Percentiles rank a stretch among this genome's conserved stretches.
Evolutionary conservation across 768 basidiomycete genomes (phyloP).

Genomic region (Mycena epipterygia): DNA sequence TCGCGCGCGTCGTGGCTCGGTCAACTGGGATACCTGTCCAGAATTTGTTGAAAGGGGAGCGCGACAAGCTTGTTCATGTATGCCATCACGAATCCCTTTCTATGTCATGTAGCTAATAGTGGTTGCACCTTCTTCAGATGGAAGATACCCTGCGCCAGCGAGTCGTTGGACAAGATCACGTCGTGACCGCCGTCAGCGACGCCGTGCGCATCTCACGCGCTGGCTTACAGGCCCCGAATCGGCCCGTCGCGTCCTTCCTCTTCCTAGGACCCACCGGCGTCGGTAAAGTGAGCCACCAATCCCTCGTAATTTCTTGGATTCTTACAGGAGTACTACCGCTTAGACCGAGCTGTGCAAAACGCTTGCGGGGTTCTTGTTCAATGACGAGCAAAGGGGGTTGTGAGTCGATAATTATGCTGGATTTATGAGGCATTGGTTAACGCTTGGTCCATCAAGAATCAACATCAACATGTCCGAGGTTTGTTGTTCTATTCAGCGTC

Average conservation of each 20-base stretch:
- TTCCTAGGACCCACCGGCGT: constrained; percentile 93
- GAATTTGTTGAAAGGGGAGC: constrained; percentile 89
- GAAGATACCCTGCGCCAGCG: constrained; percentile 80
- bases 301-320: neutral
- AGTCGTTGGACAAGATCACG: constrained; percentile 93
- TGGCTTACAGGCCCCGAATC: constrained; percentile 88
- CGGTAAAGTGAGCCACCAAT: constrained; percentile 68
- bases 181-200: constrained; percentile 87
- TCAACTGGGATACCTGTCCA: constrained; percentile 93
- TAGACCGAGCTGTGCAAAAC: constrained; percentile 93
- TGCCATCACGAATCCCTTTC: constrained; percentile 48
- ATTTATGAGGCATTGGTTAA: neutral
- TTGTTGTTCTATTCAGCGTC: constrained; percentile 31
- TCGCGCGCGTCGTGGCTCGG: constrained; percentile 89
- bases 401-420: constrained; percentile 52
- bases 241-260: constrained; percentile 93
- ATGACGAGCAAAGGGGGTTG: constrained; percentile 90
- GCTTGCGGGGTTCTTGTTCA: constrained; percentile 89
- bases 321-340: neutral
- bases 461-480: constrained; percentile 96
- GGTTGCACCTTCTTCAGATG: constrained; percentile 72
- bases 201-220: constrained; percentile 95
- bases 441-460: constrained; percentile 63
- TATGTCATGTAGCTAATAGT: constrained; percentile 4
- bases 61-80: constrained; percentile 91